Percentiles rank a stretch among this genome's conserved stretches.
Conservation (phyloP, 2,329 filamentous ascomycete species). For the Hawksworthiomyces lignivorus region DNA sequence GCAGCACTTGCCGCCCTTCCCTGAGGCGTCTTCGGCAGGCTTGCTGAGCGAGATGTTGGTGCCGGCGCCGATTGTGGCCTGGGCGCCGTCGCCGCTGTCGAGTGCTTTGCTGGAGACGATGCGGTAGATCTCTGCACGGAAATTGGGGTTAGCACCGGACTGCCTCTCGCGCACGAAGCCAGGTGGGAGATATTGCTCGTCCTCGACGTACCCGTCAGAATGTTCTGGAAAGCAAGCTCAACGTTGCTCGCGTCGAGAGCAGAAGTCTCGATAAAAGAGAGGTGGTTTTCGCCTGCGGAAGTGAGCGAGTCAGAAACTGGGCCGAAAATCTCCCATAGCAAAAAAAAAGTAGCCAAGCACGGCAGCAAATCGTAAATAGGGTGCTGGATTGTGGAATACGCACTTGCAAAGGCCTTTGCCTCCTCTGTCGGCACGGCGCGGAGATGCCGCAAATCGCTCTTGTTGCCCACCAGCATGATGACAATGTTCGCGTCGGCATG, state of each 20-base stretch:
- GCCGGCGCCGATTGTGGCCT: conserved; percentile 71
- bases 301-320: no score
- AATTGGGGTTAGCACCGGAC: background rate
- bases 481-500: conserved; percentile 98
- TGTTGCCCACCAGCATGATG: conserved; percentile 99
- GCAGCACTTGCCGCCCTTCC: conserved; percentile 77
- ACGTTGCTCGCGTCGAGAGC: conserved; percentile 98
- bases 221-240: conserved; percentile 98
- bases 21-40: conserved; percentile 65
- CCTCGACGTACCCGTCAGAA: conserved; percentile 72
- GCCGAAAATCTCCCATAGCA: no score
- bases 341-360: background rate
- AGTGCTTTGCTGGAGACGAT: conserved; percentile 98
- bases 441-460: conserved; percentile 99
- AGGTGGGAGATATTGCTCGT: no score
- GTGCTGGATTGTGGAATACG: no score
- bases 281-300: conserved; percentile 81
- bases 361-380: no score
- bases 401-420: conserved; percentile 96
- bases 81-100: conserved; percentile 76
- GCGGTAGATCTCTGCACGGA: conserved; percentile 87
- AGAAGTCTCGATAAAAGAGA: conserved; percentile 98
- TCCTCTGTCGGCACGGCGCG: conserved; percentile 96
- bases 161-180: no score
- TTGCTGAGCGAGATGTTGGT: conserved; percentile 83